phyloP scores from a whole-genome alignment of 768 basidiomycete species.

The Pulveroboletus ravenelii region DNA sequence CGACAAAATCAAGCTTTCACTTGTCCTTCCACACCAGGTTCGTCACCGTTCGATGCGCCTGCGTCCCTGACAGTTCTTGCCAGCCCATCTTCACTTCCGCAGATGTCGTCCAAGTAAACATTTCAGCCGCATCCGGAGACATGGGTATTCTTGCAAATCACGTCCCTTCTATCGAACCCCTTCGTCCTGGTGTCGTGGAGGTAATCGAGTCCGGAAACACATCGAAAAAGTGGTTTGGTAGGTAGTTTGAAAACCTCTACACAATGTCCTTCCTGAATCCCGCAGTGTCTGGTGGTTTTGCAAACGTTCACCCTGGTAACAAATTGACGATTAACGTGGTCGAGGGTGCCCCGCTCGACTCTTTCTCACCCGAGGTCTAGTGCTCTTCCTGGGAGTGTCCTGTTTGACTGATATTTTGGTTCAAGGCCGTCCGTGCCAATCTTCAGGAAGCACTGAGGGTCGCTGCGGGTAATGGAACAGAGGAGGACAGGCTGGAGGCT shows the following conservation, averaged over 20 bases:
- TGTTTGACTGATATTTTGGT: conserved; percentile 5
- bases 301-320: conserved; percentile 97
- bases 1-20: conserved; percentile 88
- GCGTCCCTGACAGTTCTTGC: conserved; percentile 12
- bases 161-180: conserved; percentile 93
- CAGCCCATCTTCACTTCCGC: conserved; percentile 87
- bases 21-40: conserved; percentile 95
- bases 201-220: conserved; percentile 76
- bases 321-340: conserved; percentile 94
- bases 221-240: conserved; percentile 97
- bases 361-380: conserved; percentile 85
- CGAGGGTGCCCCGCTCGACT: conserved; percentile 89
- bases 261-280: conserved; percentile 2
- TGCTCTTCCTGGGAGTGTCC: neutral
- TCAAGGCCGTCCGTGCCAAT: conserved; percentile 83
- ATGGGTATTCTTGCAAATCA: conserved; percentile 99
- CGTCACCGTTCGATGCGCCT: conserved; percentile 23
- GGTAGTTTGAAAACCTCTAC: conserved; percentile 28
- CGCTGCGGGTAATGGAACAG: conserved; percentile 76
- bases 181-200: conserved; percentile 92
- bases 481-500: conserved; percentile 91
- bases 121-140: conserved; percentile 90
- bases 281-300: conserved; percentile 92
- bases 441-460: conserved; percentile 86
- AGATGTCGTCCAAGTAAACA: conserved; percentile 94